Percentiles rank a stretch among this genome's conserved stretches.
These are phyloP conservation scores for Helminthosporium solani DNA, from an alignment of 2,329 filamentous ascomycete genomes.

Conservation along the genomic window DNA sequence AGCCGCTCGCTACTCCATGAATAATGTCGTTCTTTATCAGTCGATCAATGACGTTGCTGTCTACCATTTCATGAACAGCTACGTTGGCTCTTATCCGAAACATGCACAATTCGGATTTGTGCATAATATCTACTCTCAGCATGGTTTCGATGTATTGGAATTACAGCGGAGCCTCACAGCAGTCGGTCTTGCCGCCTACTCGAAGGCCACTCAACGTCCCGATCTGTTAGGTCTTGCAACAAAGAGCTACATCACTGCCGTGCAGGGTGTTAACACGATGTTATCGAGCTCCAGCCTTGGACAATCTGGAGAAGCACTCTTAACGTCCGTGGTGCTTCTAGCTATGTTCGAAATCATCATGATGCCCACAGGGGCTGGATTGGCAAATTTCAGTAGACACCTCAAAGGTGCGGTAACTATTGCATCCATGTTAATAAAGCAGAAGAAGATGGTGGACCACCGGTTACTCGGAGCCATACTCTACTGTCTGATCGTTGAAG, in stretches of 20 bases:
- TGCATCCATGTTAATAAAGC: conserved; percentile 22
- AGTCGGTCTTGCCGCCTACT: conserved; percentile 27
- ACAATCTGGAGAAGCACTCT: conserved; percentile 17
- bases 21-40: conserved; percentile 24
- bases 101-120: conserved; percentile 28
- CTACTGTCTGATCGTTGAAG: conserved; percentile 28
- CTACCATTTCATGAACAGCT: conserved; percentile 32
- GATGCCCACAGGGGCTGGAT: conserved; percentile 14
- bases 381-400: conserved; percentile 28
- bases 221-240: conserved; percentile 20
- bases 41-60: conserved; percentile 27
- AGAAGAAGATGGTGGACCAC: conserved; percentile 9
- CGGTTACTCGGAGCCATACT: conserved; percentile 18
- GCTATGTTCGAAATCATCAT: conserved; percentile 32
- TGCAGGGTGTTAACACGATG: conserved; percentile 23
- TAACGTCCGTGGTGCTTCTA: conserved; percentile 27
- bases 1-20: conserved; percentile 2
- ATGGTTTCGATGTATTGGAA: conserved; percentile 14
- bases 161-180: conserved; percentile 24
- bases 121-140: conserved; percentile 19
- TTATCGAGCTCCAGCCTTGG: conserved; percentile 15
- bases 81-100: conserved; percentile 22
- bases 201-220: conserved; percentile 14
- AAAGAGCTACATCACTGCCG: conserved; percentile 22
- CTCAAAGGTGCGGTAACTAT: conserved; percentile 29